Conservation (phyloP, 805 yeast genomes). For the Torulaspora franciscae region DNA sequence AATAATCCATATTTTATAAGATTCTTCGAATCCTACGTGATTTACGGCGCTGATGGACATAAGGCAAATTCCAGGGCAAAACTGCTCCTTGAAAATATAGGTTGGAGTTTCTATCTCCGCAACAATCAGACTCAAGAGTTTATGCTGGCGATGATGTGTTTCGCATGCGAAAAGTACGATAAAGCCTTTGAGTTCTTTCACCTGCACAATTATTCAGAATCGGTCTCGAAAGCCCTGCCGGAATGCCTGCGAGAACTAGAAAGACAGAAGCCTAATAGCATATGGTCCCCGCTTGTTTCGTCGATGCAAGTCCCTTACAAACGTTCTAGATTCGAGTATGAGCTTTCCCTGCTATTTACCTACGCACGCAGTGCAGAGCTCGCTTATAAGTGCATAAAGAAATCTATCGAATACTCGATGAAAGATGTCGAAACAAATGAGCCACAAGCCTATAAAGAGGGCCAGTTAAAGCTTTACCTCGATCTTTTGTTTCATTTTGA, state of each 20-base stretch:
- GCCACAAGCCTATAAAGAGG: constrained; percentile 18
- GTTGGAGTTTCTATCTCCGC: constrained; percentile 20
- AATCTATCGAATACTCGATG: constrained; percentile 26
- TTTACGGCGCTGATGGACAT: constrained; percentile 9
- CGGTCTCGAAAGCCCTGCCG: constrained; percentile 19
- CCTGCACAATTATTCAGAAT: constrained; percentile 24
- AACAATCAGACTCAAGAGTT: constrained; percentile 26
- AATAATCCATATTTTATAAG: constrained; percentile 21
- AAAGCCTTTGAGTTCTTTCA: constrained; percentile 29
- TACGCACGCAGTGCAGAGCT: constrained; percentile 19
- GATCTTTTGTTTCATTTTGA: constrained; percentile 25
- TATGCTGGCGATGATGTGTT: constrained; percentile 26
- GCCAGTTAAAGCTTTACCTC: constrained; percentile 29
- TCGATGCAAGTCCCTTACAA: constrained; percentile 19
- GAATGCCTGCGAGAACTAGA: constrained; percentile 16
- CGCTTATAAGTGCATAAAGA: constrained; percentile 28
- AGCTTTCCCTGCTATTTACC: constrained; percentile 27
- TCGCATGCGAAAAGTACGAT: constrained; percentile 25
- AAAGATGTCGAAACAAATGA: constrained; percentile 16
- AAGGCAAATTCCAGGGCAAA: constrained; percentile 3
- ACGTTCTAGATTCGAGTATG: constrained; percentile 24
- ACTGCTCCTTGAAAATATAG: constrained; percentile 18
- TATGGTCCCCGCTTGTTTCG: constrained; percentile 26
- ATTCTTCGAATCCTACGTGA: constrained; percentile 20
- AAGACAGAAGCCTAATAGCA: constrained; percentile 9